Evolutionary conservation across 148 eudicot species (phyloP).

Genomic region (Diospyros kaki): DNA sequence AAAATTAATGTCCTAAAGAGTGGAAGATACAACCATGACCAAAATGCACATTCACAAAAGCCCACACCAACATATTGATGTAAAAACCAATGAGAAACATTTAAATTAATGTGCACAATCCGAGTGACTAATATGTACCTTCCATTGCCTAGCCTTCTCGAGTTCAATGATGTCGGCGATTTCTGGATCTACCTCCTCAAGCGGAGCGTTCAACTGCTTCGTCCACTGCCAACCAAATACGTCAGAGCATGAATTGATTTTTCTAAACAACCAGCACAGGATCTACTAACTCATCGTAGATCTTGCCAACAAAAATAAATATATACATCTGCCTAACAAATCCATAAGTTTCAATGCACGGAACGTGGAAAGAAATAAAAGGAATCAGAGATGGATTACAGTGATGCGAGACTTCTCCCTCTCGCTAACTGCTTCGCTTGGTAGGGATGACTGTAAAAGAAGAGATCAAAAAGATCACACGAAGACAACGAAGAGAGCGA

Average conservation of each 20-base stretch:
- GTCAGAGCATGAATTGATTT: neutral
- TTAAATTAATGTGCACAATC: no score
- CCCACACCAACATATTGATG: neutral
- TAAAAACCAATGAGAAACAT: neutral
- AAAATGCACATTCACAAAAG: neutral
- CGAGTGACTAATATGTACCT: slow-evolving; percentile 33
- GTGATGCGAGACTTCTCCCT: slow-evolving; percentile 51
- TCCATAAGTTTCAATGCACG: neutral
- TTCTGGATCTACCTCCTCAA: slow-evolving; percentile 83
- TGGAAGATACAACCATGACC: neutral
- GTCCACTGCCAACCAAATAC: slow-evolving; percentile 55
- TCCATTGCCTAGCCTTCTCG: slow-evolving; percentile 94
- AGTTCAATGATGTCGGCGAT: slow-evolving; percentile 80
- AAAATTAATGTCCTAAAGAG: neutral
- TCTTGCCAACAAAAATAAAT: neutral
- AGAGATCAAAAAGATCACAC: slow-evolving; percentile 5
- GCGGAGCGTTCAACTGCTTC: slow-evolving; percentile 79
- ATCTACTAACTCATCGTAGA: neutral
- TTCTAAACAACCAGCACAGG: slow-evolving; percentile 1
- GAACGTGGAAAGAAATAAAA: neutral
- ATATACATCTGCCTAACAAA: neutral
- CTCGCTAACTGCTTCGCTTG: slow-evolving; percentile 43
- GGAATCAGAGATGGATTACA: slow-evolving; percentile 32
- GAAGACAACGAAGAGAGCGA: neutral
- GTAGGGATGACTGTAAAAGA: slow-evolving; percentile 46